Conservation (phyloP, 2,329 filamentous ascomycete species). For the Monosporascus sp. region DNA sequence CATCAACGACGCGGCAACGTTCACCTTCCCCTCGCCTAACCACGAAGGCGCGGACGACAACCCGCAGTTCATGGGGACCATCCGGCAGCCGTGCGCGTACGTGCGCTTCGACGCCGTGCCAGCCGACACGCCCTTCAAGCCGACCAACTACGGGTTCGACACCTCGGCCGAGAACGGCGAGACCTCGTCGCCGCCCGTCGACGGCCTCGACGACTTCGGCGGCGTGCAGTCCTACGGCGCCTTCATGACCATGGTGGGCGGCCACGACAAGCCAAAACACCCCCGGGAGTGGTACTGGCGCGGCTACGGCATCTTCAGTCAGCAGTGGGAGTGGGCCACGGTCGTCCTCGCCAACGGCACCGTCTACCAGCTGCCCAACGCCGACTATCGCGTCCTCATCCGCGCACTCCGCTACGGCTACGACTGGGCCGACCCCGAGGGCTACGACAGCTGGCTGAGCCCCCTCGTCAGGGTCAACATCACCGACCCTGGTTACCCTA, state of each 20-base stretch:
- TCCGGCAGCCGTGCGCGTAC: not conserved
- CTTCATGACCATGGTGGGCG: not conserved
- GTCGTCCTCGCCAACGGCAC: not conserved
- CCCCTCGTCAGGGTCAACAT: not conserved
- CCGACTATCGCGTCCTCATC: not conserved
- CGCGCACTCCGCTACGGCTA: not conserved
- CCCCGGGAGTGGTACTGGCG: not conserved
- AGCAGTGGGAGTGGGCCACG: not conserved
- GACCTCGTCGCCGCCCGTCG: not conserved
- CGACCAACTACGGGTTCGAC: not conserved
- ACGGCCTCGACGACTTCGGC: not conserved
- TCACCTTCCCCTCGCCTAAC: slow-evolving; percentile 1
- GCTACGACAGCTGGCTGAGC: not conserved
- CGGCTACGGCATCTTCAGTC: not conserved
- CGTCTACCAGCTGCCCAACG: not conserved
- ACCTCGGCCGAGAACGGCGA: not conserved
- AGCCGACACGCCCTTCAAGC: not conserved
- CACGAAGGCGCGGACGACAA: not conserved
- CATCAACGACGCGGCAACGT: not conserved
- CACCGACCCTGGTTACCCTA: not conserved
- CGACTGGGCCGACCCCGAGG: not conserved
- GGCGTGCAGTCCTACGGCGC: not conserved
- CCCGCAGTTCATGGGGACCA: not conserved
- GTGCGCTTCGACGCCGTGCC: not conserved
- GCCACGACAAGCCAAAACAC: not conserved